Base-by-base conservation (phyloP, 192 early-diverging fungal genomes). In the Coemansia sp. region DNA sequence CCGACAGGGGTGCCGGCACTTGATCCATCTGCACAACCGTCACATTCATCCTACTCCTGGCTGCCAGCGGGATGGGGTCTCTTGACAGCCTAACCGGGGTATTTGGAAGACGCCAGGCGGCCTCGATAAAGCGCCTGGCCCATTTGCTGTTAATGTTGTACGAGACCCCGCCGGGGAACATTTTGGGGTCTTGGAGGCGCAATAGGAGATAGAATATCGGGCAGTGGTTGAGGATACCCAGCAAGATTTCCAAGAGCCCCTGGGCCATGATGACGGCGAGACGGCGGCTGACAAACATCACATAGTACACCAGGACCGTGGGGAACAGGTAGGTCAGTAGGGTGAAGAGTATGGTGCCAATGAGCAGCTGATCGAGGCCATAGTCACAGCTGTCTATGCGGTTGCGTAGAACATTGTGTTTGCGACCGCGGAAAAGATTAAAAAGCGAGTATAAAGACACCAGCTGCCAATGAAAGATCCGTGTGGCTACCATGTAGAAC, bases 211-310 rank as follows among this genome's bases (percentile, higher is more conserved):
- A 93, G 79, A 97, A 96, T 9, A 96, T 67, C 11, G 96, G 96
- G 58, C 95, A 97, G 60, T 99, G 96, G 60, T 99, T 99, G 19
- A 99, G 68, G 37, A 94, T 81, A 0, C 89, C 92, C 14, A 99
- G 67, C 3, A 89, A 18, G 9, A 93, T 88, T 63, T 99, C 93
- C 67, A 90, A 68, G 3, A 82, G 60, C 1, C 85, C 90, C 57
- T 94, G 90, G 3, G 88, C 75, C 48, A 84, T 78, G 18, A 95
- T 85, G 18, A 95, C 82, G 1, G 78, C 82, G 1, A 97, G 77
- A 11, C 94, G 85, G 47, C 86, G 83, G 83, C 87, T 40, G 3
- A 87, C 87, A 81, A 97, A 97, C 3, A 91, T 84, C 14, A 91
- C 45, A 50, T 97, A 97, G 66, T 93, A 99, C 9, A 95, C 92